A percentile compares a stretch with the other conserved stretches of the same genome.
phyloP scores from a whole-genome alignment of 2,329 filamentous ascomycete genomes.

The Aurifilum marmelostoma region DNA sequence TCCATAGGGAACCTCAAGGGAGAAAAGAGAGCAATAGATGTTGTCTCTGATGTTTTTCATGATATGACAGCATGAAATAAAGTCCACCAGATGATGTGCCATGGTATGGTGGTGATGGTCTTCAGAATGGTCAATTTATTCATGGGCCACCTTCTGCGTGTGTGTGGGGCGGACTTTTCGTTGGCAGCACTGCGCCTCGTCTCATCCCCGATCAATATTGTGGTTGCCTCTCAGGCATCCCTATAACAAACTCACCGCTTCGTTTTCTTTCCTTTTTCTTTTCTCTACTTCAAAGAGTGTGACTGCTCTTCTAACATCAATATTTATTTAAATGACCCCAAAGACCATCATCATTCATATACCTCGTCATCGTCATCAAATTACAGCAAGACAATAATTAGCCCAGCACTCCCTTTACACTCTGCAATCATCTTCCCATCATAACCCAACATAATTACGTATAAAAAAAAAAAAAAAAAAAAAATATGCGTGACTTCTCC shows the following conservation, averaged over 20 bases:
- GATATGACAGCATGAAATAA: background rate
- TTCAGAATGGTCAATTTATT: background rate
- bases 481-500: conserved; percentile 19
- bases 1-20: background rate
- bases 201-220: background rate
- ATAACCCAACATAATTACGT: too few species aligned
- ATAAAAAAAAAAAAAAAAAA: background rate
- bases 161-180: background rate
- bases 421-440: too few species aligned
- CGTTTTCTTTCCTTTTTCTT: background rate
- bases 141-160: background rate
- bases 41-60: background rate
- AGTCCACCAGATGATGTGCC: background rate
- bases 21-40: background rate
- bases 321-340: too few species aligned
- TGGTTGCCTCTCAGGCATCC: background rate
- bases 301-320: background rate
- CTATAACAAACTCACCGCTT: background rate
- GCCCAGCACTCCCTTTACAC: too few species aligned
- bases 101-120: background rate
- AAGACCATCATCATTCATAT: too few species aligned
- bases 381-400: too few species aligned
- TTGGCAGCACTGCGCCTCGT: background rate
- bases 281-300: background rate
- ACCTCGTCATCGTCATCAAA: too few species aligned